These are phyloP conservation scores for Sarocladiaceae sp. DNA, from an alignment of 2,329 filamentous ascomycete genomes.

Conservation along the genomic window DNA sequence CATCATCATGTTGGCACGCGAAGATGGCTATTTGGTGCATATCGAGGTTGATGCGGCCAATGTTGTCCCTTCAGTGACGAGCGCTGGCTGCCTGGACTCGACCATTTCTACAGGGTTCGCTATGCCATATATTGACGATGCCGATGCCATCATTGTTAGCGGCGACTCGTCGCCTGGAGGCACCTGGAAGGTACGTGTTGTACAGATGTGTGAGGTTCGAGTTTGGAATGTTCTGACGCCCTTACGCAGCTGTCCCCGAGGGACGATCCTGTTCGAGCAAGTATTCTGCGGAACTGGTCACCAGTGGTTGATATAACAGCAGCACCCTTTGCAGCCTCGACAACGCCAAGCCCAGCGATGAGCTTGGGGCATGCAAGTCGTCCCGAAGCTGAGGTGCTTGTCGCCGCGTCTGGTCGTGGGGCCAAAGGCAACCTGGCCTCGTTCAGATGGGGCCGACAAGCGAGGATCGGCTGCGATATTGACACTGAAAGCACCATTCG, in stretches of 20 bases:
- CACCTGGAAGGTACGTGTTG: slow-evolving; percentile 65
- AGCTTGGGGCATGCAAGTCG: background rate
- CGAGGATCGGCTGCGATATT: slow-evolving; percentile 57
- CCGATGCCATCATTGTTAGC: slow-evolving; percentile 75
- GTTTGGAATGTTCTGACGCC: no score
- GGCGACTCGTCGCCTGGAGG: slow-evolving; percentile 76
- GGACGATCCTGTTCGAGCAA: slow-evolving; percentile 37
- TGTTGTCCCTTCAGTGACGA: slow-evolving; percentile 49
- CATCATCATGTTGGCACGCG: slow-evolving; percentile 78
- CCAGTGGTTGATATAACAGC: slow-evolving; percentile 48
- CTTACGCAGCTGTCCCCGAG: slow-evolving; percentile 47
- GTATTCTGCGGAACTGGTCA: slow-evolving; percentile 60
- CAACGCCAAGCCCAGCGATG: background rate
- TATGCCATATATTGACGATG: slow-evolving; percentile 61
- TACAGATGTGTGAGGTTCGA: no score
- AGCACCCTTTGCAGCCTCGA: background rate
- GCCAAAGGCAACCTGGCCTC: slow-evolving; percentile 61
- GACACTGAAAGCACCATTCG: slow-evolving; percentile 44
- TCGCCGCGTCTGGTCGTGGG: slow-evolving; percentile 59
- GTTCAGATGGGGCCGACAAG: slow-evolving; percentile 65
- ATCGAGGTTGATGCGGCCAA: slow-evolving; percentile 61
- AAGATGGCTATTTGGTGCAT: slow-evolving; percentile 78
- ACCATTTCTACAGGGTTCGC: slow-evolving; percentile 82
- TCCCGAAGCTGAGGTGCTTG: slow-evolving; percentile 40
- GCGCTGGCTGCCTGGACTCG: slow-evolving; percentile 61